phyloP scores from a whole-genome alignment of 306 rosid genomes.

The Citrullus amarus region DNA sequence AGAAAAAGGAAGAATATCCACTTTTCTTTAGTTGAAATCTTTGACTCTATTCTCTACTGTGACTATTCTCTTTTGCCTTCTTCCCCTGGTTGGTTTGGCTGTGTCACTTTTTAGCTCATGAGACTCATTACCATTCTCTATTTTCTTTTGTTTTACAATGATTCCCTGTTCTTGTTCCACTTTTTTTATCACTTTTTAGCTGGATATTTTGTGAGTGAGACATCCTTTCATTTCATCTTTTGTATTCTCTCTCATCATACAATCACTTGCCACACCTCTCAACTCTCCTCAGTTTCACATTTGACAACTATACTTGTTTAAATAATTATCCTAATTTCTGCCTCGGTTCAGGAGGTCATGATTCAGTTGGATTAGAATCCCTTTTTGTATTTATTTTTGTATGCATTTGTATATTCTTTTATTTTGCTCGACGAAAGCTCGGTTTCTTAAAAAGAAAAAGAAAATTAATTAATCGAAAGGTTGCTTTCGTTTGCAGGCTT shows the following conservation, averaged over 20 bases:
- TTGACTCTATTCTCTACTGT: background rate
- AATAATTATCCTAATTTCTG: background rate
- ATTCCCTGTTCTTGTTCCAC: background rate
- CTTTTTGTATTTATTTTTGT: too few relatives aligned
- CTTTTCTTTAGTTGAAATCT: background rate
- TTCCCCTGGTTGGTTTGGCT: background rate
- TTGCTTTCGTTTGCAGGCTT: slow-evolving; percentile 43
- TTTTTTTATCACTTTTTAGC: background rate
- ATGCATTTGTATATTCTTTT: background rate
- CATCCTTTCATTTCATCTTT: background rate
- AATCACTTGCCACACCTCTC: background rate
- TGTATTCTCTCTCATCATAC: background rate
- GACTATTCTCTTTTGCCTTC: background rate
- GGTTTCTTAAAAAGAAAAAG: background rate
- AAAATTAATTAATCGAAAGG: background rate
- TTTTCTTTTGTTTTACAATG: background rate
- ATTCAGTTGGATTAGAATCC: background rate
- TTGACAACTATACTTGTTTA: background rate
- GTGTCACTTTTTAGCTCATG: background rate
- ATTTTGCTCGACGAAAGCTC: background rate
- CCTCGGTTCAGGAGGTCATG: background rate
- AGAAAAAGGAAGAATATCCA: background rate
- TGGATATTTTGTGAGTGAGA: background rate
- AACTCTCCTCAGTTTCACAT: background rate
- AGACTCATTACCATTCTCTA: background rate